Conservation (phyloP, 257 asterid species). For the Nicotiana paniculata region DNA sequence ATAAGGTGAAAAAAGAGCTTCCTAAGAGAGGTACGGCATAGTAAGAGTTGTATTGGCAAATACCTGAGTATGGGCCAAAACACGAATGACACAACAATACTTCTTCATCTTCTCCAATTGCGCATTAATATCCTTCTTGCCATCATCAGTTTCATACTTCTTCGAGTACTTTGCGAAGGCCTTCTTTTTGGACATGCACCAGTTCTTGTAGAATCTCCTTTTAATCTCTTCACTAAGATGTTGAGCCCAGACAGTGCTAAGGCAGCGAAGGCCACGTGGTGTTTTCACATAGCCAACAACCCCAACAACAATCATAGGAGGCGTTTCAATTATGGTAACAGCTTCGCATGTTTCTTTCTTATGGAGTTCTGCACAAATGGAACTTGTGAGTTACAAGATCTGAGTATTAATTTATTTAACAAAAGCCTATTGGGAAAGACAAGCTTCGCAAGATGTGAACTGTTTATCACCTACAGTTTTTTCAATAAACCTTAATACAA, state of each 20-base stretch:
- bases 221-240: constrained; percentile 71
- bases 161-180: constrained; percentile 63
- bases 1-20: neutral
- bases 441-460: neutral
- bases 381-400: neutral
- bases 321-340: constrained; percentile 69
- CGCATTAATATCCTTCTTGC: constrained; percentile 50
- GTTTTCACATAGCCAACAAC: constrained; percentile 79
- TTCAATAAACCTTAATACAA: neutral
- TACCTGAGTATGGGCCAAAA: constrained; percentile 84
- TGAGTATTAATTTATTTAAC: no score
- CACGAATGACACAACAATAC: constrained; percentile 59
- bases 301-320: constrained; percentile 78
- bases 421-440: neutral
- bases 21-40: neutral
- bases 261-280: constrained; percentile 72
- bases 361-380: constrained; percentile 50
- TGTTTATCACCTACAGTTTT: neutral
- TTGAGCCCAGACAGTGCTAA: constrained; percentile 71
- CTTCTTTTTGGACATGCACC: constrained; percentile 72
- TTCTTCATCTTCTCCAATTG: constrained; percentile 75
- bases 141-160: constrained; percentile 52
- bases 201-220: constrained; percentile 76
- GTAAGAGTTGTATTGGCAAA: neutral
- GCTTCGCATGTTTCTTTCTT: constrained; percentile 89